Conservation (phyloP, 2,329 filamentous ascomycete genomes). For the Aulographum hederae region DNA sequence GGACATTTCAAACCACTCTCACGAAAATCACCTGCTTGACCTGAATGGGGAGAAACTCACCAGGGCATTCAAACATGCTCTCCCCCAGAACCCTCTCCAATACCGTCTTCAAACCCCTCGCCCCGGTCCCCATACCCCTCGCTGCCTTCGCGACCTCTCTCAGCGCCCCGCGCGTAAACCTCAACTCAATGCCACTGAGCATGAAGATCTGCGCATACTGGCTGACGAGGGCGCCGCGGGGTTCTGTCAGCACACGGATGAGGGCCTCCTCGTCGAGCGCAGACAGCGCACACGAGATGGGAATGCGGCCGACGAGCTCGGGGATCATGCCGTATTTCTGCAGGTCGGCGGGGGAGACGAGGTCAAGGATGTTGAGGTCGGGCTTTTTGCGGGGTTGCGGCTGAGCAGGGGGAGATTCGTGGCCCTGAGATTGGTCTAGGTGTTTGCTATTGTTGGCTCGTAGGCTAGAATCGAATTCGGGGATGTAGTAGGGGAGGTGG, state of each 20-base stretch:
- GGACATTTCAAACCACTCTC: background rate
- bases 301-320: slow-evolving; percentile 87
- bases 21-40: background rate
- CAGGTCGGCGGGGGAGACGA: slow-evolving; percentile 57
- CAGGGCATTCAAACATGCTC: slow-evolving; percentile 28
- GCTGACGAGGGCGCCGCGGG: slow-evolving; percentile 67
- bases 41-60: too few species aligned
- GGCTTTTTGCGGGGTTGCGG: slow-evolving; percentile 8
- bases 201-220: slow-evolving; percentile 84
- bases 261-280: slow-evolving; percentile 52
- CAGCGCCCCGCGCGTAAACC: slow-evolving; percentile 69
- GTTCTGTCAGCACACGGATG: slow-evolving; percentile 79
- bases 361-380: slow-evolving; percentile 43
- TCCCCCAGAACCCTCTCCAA: slow-evolving; percentile 27
- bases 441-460: slow-evolving; percentile 16
- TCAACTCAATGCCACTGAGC: slow-evolving; percentile 57
- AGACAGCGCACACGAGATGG: slow-evolving; percentile 72
- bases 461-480: background rate
- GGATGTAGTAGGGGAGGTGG: slow-evolving; percentile 36
- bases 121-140: slow-evolving; percentile 52
- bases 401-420: slow-evolving; percentile 7
- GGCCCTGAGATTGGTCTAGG: slow-evolving; percentile 17
- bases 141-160: slow-evolving; percentile 61
- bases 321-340: slow-evolving; percentile 84
- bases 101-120: slow-evolving; percentile 27